A percentile compares a stretch with the other conserved stretches of the same genome.
phyloP scores from a whole-genome alignment of 306 rosid species.

The Mucuna pruriens region DNA sequence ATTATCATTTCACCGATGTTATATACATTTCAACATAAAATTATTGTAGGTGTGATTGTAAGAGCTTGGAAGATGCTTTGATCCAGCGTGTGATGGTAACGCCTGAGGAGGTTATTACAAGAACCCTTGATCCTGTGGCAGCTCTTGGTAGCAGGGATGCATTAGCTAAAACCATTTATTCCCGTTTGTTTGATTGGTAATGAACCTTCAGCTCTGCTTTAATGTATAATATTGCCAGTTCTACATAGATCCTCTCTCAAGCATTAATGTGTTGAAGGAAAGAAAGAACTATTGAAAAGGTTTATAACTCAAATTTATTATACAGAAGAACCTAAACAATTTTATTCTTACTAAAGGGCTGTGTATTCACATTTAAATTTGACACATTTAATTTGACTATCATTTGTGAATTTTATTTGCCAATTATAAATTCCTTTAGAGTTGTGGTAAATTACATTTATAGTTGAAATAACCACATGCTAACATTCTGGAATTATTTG shows the following conservation, averaged over 20 bases:
- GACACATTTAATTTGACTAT: conserved; percentile 14
- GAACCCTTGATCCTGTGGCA: conserved; percentile 98
- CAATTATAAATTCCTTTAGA: neutral
- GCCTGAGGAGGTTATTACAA: conserved; percentile 96
- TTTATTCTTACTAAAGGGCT: conserved; percentile 3
- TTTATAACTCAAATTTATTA: neutral
- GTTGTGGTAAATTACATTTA: neutral
- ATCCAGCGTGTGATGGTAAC: conserved; percentile 99
- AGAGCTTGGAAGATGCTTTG: conserved; percentile 98
- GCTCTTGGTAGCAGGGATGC: conserved; percentile 97
- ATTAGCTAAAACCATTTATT: conserved; percentile 91
- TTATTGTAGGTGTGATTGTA: conserved; percentile 77
- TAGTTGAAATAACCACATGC: conserved; percentile 5
- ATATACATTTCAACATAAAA: conserved; percentile 30
- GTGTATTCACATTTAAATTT: conserved; percentile 15
- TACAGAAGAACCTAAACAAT: neutral
- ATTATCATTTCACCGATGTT: conserved; percentile 25
- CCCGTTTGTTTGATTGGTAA: conserved; percentile 99
- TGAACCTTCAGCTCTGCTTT: conserved; percentile 38
- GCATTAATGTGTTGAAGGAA: conserved; percentile 32
- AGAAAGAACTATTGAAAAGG: conserved; percentile 17
- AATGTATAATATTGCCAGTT: conserved; percentile 27
- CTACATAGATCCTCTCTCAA: conserved; percentile 22
- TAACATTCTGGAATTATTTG: conserved; percentile 1
- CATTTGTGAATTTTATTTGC: conserved; percentile 18